Evolutionary conservation across 75 land plant species (phyloP).

Genomic region (Picea glauca): DNA sequence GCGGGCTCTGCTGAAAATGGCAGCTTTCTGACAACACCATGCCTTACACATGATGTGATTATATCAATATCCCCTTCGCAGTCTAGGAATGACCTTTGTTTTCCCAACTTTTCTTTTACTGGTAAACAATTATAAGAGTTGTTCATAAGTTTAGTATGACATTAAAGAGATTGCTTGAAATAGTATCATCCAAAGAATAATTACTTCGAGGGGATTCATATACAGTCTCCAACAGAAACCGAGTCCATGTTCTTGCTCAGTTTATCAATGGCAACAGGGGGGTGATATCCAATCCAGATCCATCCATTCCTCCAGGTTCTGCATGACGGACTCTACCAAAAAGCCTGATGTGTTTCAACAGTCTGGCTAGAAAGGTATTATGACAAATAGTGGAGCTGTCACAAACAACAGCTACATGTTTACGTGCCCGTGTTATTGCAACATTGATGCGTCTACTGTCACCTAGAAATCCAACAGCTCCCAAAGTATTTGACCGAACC

Average conservation of each 20-base stretch:
- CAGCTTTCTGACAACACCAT: background rate
- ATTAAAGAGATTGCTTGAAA: background rate
- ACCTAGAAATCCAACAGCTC: conserved; percentile 88
- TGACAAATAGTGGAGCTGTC: conserved; percentile 90
- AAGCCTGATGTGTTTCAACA: conserved; percentile 68
- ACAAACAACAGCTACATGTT: conserved; percentile 86
- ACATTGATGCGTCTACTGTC: conserved; percentile 90
- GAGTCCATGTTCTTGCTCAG: background rate
- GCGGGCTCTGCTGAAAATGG: background rate
- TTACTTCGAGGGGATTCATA: background rate
- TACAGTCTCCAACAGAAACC: background rate
- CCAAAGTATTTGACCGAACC: conserved; percentile 85
- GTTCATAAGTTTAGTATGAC: background rate
- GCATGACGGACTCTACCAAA: conserved; percentile 76
- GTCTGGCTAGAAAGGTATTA: conserved; percentile 72
- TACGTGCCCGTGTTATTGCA: conserved; percentile 87
- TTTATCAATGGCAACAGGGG: conserved; percentile 46
- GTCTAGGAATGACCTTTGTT: background rate
- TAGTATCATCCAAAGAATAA: background rate
- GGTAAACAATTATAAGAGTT: background rate
- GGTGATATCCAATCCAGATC: conserved; percentile 39
- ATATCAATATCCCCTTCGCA: background rate
- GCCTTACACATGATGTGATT: background rate
- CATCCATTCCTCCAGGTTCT: conserved; percentile 40
- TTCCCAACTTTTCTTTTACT: background rate